Conservation (phyloP, 176 grass and related monocot species). For the Avena insularis region DNA sequence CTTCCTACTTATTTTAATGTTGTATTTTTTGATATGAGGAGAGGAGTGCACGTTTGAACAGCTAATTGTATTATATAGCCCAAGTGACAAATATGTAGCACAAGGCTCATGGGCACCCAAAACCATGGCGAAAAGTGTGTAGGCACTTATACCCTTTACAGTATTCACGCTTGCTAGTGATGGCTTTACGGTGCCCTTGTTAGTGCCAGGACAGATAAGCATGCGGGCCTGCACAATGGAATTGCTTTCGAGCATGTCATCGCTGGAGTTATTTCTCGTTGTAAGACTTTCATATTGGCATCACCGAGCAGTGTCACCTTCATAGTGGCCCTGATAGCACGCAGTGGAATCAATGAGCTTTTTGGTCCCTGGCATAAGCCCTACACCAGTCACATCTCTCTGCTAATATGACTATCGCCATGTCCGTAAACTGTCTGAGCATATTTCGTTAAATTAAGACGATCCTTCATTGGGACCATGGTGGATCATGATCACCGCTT, state of each 20-base stretch:
- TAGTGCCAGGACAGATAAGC: not conserved
- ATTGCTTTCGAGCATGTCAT: not conserved
- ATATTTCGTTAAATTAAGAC: not conserved
- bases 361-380: no score
- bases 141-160: not conserved
- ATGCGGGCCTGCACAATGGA: not conserved
- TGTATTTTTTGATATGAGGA: not conserved
- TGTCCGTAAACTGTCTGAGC: not conserved
- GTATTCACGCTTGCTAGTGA: not conserved
- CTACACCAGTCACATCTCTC: no score
- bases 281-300: not conserved
- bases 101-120: not conserved
- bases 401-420: not conserved
- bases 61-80: not conserved
- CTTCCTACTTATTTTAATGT: not conserved
- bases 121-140: not conserved
- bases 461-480: no score
- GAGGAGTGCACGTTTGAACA: not conserved
- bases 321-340: not conserved
- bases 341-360: not conserved
- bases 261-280: not conserved
- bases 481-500: no score
- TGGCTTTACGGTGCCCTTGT: not conserved
- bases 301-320: not conserved
- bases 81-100: not conserved